Percentiles rank a stretch among this genome's conserved stretches.
phyloP scores from a whole-genome alignment of 2,329 filamentous ascomycete genomes.

The Emergomyces pasteurianus region DNA sequence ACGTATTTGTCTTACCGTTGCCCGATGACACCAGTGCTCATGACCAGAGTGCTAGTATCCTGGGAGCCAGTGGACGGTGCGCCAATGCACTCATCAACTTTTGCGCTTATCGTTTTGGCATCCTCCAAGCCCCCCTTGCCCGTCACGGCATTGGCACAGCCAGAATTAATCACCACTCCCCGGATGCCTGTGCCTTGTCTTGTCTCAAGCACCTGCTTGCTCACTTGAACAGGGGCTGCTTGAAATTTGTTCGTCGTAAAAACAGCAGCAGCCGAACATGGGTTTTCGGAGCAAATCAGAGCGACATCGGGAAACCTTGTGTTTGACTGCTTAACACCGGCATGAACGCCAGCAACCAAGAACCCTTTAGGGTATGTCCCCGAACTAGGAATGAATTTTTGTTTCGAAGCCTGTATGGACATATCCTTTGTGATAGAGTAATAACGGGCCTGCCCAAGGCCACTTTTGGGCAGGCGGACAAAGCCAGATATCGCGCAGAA shows the following conservation, averaged over 20 bases:
- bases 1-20: slow-evolving; percentile 49
- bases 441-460: slow-evolving; percentile 24
- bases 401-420: slow-evolving; percentile 63
- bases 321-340: slow-evolving; percentile 88
- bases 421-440: slow-evolving; percentile 37
- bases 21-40: slow-evolving; percentile 97
- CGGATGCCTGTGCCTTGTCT: slow-evolving; percentile 58
- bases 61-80: slow-evolving; percentile 21
- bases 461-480: not conserved
- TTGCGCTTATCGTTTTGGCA: slow-evolving; percentile 68
- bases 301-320: slow-evolving; percentile 85
- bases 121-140: slow-evolving; percentile 82
- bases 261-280: slow-evolving; percentile 78
- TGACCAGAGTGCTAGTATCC: slow-evolving; percentile 65
- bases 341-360: slow-evolving; percentile 71
- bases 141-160: slow-evolving; percentile 94
- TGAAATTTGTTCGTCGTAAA: slow-evolving; percentile 99
- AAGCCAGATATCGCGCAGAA: not conserved
- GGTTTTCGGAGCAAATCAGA: slow-evolving; percentile 71
- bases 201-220: slow-evolving; percentile 56
- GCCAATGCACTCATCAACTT: slow-evolving; percentile 58
- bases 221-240: slow-evolving; percentile 85
- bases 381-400: slow-evolving; percentile 74
- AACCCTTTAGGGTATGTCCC: slow-evolving; percentile 90
- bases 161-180: slow-evolving; percentile 84